Base-by-base conservation (phyloP, 2,329 filamentous ascomycete genomes). In the Dothiorella sarmentorum region DNA sequence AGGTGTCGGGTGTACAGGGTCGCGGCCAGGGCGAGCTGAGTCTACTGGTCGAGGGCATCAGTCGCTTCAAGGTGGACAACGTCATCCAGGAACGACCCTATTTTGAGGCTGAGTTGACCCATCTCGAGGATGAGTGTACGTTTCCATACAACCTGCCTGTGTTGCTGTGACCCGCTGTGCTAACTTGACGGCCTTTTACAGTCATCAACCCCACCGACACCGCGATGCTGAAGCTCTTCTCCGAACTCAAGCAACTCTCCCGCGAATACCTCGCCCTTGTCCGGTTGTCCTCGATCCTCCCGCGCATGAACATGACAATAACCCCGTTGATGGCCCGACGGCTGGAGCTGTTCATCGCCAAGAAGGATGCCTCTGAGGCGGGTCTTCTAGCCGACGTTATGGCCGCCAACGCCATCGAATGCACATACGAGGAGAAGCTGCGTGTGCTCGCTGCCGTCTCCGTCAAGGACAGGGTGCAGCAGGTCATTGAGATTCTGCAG, bases 311-410 rank as follows among this genome's bases (percentile, higher is more conserved):
- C 47, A 80, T 83, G 20, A 56, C 51, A 11, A 56, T 56, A 29
- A 59, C 40, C 10, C 81, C 85, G 3, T 77, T 97, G 15, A 82
- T 97, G 55, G 91, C 91, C 0, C 85, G 91, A 52, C 85, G 92
- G 55, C 83, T 99, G 42, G 92, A 97, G 68, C 76, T 92, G 56
- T 94, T 91, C 73, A 96, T 99, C 63, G 82, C 86, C 29, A 86
- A 88, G 71, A 95, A 94, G 70, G 86, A 91, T 60, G 72, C 94
- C 52, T 80, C 84, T 40, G 91, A 97, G 65, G 92, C 92, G 1
- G 93, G 93, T 2, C 78, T 85, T 7, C 80, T 99, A 9, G 93
- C 94, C 6, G 94, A 99, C 71, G 97, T 97, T 71, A 97, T 99
- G 91, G 88, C 91, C 37, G 88, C 91, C 37, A 96, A 96, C 69